Evolutionary conservation across 177 flowering plant genomes (phyloP).

Genomic region (Vitis hybrid): DNA sequence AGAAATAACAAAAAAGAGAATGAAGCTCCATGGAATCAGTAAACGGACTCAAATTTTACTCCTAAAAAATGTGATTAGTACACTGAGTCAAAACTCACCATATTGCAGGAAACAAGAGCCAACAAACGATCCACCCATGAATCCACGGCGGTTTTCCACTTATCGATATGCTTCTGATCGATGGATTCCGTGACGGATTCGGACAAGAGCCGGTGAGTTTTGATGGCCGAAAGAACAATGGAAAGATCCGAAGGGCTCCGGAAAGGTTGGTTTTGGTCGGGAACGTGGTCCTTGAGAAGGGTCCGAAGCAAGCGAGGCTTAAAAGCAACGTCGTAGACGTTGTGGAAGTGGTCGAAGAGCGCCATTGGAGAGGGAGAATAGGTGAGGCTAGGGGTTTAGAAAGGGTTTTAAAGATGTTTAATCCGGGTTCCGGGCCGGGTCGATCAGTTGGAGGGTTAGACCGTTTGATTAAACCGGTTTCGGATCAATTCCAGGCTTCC

Average conservation of each 20-base stretch:
- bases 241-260: slow-evolving; percentile 37
- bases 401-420: background rate
- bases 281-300: slow-evolving; percentile 44
- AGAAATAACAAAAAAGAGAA: no score
- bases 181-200: slow-evolving; percentile 33
- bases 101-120: slow-evolving; percentile 43
- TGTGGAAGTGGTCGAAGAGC: slow-evolving; percentile 22
- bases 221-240: slow-evolving; percentile 39
- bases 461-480: no score
- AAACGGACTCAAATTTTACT: no score
- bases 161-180: slow-evolving; percentile 29
- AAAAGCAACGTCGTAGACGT: slow-evolving; percentile 52
- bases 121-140: slow-evolving; percentile 57
- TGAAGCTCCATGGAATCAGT: no score
- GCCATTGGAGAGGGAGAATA: slow-evolving; percentile 34
- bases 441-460: no score
- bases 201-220: slow-evolving; percentile 52
- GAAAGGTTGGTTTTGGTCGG: slow-evolving; percentile 55
- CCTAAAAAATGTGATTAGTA: background rate
- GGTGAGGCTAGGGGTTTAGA: background rate
- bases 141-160: slow-evolving; percentile 67
- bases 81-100: slow-evolving; percentile 31
- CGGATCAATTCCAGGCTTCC: no score
- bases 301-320: slow-evolving; percentile 64
- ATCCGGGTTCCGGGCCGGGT: background rate